Percentiles rank a stretch among this genome's conserved stretches.
Conservation (phyloP, 805 yeast species). For the Candida insectalens region DNA sequence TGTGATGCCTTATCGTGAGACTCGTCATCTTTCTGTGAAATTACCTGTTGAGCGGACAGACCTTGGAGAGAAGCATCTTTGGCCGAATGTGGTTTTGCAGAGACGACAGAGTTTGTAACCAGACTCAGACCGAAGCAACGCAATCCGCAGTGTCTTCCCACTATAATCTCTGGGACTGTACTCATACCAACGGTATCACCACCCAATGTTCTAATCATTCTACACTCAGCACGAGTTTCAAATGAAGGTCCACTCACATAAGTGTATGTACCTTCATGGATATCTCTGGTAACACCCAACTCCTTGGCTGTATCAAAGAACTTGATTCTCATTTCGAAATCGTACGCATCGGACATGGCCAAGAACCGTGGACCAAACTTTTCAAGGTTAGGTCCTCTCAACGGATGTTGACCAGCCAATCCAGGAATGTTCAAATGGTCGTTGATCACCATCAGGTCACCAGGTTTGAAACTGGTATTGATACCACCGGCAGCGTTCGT, state of each 20-base stretch:
- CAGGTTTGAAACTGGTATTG: conserved; percentile 56
- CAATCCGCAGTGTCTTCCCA: conserved; percentile 84
- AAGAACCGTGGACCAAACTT: conserved; percentile 79
- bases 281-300: conserved; percentile 37
- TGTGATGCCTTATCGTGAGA: conserved; percentile 81
- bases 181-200: conserved; percentile 98
- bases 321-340: conserved; percentile 53
- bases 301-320: conserved; percentile 45
- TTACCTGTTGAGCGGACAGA: conserved; percentile 28
- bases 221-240: conserved; percentile 88
- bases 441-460: conserved; percentile 82
- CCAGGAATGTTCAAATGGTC: conserved; percentile 94
- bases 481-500: conserved; percentile 98
- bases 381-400: conserved; percentile 78
- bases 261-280: conserved; percentile 82
- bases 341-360: conserved; percentile 86
- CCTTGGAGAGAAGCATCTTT: conserved; percentile 28
- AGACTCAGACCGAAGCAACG: conserved; percentile 76
- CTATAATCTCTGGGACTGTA: conserved; percentile 91
- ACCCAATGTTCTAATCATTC: conserved; percentile 60
- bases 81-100: conserved; percentile 59
- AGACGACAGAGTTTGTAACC: conserved; percentile 77
- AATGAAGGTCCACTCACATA: conserved; percentile 91
- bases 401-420: conserved; percentile 76
- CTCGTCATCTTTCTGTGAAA: no score